A percentile compares a stretch with the other conserved stretches of the same genome.
Conservation (phyloP, 441 rosid species). For the Gossypium davidsonii region DNA sequence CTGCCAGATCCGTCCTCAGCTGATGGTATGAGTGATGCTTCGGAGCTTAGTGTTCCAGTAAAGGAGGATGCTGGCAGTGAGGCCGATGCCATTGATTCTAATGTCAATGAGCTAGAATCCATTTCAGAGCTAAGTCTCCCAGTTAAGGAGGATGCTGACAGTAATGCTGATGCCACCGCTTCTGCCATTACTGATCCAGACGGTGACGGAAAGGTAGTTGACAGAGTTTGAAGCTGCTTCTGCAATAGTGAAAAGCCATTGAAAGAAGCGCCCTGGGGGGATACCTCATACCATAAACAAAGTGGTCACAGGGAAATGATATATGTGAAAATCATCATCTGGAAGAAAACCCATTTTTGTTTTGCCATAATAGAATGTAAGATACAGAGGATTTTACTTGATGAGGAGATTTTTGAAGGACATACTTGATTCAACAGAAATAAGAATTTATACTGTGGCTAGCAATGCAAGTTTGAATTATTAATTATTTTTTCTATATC, state of each 20-base stretch:
- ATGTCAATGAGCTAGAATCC: constrained; percentile 7
- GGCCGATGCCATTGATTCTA: neutral
- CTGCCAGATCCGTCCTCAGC: constrained; percentile 1
- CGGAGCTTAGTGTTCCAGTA: neutral
- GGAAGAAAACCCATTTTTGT: neutral
- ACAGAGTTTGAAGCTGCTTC: neutral
- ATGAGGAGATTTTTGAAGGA: neutral
- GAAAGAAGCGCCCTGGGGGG: neutral
- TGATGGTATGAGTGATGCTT: constrained; percentile 4
- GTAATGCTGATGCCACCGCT: constrained; percentile 4
- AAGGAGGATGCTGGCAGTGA: neutral
- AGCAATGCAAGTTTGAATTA: no score
- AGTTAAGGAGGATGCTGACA: neutral
- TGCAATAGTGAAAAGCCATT: neutral
- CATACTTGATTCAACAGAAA: neutral
- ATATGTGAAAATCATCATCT: neutral
- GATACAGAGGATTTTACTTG: neutral
- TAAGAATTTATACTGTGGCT: no score
- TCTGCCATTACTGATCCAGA: neutral
- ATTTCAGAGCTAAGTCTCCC: constrained; percentile 1
- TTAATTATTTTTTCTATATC: neutral
- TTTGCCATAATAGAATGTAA: neutral
- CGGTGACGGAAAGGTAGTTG: neutral
- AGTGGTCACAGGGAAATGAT: neutral
- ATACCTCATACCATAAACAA: neutral